Percentiles rank a stretch among this genome's conserved stretches.
phyloP scores from a whole-genome alignment of 2,329 filamentous ascomycete species.

The Colletotrichum godetiae region DNA sequence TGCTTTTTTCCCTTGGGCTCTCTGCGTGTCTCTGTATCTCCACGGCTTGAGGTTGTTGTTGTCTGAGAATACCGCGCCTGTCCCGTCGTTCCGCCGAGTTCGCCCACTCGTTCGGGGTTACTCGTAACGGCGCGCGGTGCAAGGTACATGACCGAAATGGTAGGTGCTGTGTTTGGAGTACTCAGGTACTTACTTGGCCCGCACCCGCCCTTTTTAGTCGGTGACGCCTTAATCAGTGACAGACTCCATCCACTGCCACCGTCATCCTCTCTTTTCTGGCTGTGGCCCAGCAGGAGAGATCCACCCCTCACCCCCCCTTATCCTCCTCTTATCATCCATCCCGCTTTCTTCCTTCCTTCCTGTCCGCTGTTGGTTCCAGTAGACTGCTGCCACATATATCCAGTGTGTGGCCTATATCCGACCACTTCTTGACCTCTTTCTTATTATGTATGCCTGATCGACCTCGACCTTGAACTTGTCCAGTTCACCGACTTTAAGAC shows the following conservation, averaged over 20 bases:
- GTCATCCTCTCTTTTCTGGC: conserved; percentile 24
- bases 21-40: not conserved
- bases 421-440: not conserved
- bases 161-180: conserved; percentile 13
- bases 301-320: conserved; percentile 27
- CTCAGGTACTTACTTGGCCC: not conserved
- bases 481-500: not conserved
- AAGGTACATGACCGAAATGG: conserved; percentile 9
- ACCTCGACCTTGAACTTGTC: not conserved
- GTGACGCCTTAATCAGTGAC: conserved; percentile 36
- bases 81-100: conserved; percentile 22
- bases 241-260: conserved; percentile 31
- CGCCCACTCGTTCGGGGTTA: conserved; percentile 29
- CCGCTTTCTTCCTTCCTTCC: conserved; percentile 32
- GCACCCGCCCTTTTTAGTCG: conserved; percentile 15
- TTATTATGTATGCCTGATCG: conserved; percentile 4
- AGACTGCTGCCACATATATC: conserved; percentile 34
- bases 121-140: conserved; percentile 26
- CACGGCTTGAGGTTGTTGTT: not conserved
- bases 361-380: conserved; percentile 31
- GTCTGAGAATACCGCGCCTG: conserved; percentile 13
- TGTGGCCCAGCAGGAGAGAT: conserved; percentile 11
- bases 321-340: conserved; percentile 34
- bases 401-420: conserved; percentile 21
- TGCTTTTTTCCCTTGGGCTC: not conserved